Evolutionary conservation across 83 land plant genomes (phyloP).

Genomic region (Picea mariana): DNA sequence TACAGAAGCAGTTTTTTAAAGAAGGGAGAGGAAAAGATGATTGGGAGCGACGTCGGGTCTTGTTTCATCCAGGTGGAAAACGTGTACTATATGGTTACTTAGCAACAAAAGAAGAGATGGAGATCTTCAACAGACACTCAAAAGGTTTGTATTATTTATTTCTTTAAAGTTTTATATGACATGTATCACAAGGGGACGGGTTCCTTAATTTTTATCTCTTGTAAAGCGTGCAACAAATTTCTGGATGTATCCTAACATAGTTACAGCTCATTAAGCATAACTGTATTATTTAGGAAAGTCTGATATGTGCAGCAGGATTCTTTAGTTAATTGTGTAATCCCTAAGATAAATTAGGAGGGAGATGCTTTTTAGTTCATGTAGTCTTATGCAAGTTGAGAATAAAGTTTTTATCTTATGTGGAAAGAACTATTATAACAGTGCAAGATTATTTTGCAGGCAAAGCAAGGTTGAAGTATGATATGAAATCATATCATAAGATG

Average conservation of each 20-base stretch:
- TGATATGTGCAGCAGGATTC: no score
- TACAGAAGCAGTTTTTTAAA: conserved; percentile 62
- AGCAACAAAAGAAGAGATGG: conserved; percentile 71
- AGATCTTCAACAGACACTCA: conserved; percentile 70
- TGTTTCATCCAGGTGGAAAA: conserved; percentile 72
- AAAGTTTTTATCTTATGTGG: background rate
- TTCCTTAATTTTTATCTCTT: background rate
- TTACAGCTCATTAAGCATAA: background rate
- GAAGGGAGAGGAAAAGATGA: conserved; percentile 59
- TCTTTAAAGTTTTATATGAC: background rate
- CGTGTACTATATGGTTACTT: conserved; percentile 82
- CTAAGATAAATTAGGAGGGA: no score
- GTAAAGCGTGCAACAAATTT: background rate
- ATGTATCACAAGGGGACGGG: background rate
- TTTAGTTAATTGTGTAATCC: no score
- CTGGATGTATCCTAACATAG: background rate
- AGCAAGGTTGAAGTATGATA: conserved; percentile 66
- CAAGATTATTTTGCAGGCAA: conserved; percentile 50
- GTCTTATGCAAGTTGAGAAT: no score
- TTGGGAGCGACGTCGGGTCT: conserved; percentile 47
- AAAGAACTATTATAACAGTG: background rate
- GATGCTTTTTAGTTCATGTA: no score
- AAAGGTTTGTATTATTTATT: conserved; percentile 42
- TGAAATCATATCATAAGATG: conserved; percentile 62
- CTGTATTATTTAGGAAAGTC: background rate